Evolutionary conservation across 371 early-diverging fungal species (phyloP), one percentile per base, ranked within the genome.

Genomic region (Rhizopus arrhizus): DNA sequence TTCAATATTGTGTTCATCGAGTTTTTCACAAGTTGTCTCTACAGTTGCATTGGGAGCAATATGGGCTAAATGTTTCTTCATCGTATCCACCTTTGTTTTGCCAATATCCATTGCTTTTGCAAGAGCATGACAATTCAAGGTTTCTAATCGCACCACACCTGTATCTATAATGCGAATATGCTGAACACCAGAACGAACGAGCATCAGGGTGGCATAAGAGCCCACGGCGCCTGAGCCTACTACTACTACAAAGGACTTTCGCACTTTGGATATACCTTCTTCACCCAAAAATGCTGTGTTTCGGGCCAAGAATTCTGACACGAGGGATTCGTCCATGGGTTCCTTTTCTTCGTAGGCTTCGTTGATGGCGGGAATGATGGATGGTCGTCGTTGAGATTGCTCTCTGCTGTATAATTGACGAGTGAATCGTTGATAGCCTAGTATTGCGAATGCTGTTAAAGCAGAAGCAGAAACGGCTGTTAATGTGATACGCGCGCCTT

Each of bases 151-250:
- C 4, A 97, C 90, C 58, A 90, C 89, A 64, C 94, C 95, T 62
- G 93, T 95, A 65, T 97, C 98, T 41, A 97, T 89, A 40, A 97
- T 64, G 8, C 96, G 87, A 13, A 97, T 71, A 42, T 81, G 83
- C 61, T 88, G 85, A 0, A 96, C 92, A 29, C 98, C 98, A 4
- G 95, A 90, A 41, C 97, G 85, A 53, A 91, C 58, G 38, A 98
- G 76, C 95, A 96, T 93, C 34, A 92, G 76, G 3, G 96, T 95
- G 31, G 94, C 89, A 87, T 92, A 92, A 3, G 91, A 90, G 11
- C 93, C 98, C 4, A 98, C 97, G 4, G 98, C 98, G 15, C 98
- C 98, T 9, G 91, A 87, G 22, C 98, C 98, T 5, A 98, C 95
- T 22, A 98, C 91, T 50, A 98, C 75, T 0, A 98, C 95, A 74